Percentiles rank a stretch among this genome's conserved stretches.
Evolutionary conservation across 768 basidiomycete genomes (phyloP).

Genomic region (Galerina sulciceps): DNA sequence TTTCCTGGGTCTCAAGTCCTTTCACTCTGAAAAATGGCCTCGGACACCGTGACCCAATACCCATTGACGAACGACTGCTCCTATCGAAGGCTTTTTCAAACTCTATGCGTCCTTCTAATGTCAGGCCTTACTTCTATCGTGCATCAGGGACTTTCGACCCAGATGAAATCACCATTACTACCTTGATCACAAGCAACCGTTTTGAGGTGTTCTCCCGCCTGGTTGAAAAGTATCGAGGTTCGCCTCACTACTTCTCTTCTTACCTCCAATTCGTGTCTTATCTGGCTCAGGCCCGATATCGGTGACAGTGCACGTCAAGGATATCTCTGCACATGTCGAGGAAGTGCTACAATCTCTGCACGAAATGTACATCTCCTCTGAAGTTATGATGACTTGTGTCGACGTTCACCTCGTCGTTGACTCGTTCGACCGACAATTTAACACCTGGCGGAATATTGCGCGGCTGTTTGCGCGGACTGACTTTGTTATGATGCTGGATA

Average conservation of each 20-base stretch:
- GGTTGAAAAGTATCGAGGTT: conserved; percentile 80
- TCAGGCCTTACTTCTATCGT: conserved; percentile 83
- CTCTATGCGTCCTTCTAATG: conserved; percentile 73
- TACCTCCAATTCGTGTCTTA: neutral
- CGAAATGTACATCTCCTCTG: conserved; percentile 67
- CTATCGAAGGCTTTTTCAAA: conserved; percentile 73
- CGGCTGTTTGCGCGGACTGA: conserved; percentile 83
- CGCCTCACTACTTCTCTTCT: conserved; percentile 12
- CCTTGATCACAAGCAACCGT: conserved; percentile 80
- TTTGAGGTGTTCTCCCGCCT: conserved; percentile 73
- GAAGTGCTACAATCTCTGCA: conserved; percentile 66
- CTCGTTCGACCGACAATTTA: conserved; percentile 82
- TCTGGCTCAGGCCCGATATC: conserved; percentile 73
- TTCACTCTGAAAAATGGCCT: conserved; percentile 37
- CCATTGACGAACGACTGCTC: conserved; percentile 53
- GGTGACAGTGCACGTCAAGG: conserved; percentile 76
- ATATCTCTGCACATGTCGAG: conserved; percentile 48
- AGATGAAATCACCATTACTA: conserved; percentile 84
- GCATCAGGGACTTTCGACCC: conserved; percentile 57
- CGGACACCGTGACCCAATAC: conserved; percentile 32
- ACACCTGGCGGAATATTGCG: conserved; percentile 88
- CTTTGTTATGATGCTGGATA: conserved; percentile 90
- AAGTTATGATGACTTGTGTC: conserved; percentile 67
- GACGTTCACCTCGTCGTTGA: conserved; percentile 89
- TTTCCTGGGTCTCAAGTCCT: conserved; percentile 38